Evolutionary conservation across 345 rosid species (phyloP).

Genomic region (Gynandropsis gynandra): DNA sequence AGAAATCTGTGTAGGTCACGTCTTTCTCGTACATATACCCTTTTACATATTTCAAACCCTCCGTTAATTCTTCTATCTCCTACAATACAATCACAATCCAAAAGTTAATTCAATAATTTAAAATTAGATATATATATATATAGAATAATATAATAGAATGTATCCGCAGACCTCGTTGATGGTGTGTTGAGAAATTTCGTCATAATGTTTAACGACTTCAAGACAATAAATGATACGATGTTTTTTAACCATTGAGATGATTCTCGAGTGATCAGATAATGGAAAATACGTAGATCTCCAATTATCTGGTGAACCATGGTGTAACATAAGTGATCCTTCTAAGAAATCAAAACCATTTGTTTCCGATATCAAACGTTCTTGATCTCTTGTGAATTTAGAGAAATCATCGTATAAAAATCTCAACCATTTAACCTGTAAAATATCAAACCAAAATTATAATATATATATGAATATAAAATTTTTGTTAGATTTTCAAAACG

Average conservation of each 20-base stretch:
- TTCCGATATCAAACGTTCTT: slow-evolving; percentile 56
- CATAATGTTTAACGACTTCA: slow-evolving; percentile 60
- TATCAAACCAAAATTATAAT: background rate
- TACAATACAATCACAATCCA: slow-evolving; percentile 3
- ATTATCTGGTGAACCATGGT: slow-evolving; percentile 46
- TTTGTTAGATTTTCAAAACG: background rate
- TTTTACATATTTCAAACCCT: slow-evolving; percentile 28
- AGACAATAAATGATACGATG: slow-evolving; percentile 54
- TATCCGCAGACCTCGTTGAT: slow-evolving; percentile 48
- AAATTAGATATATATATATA: slow-evolving; percentile 5
- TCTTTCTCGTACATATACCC: slow-evolving; percentile 40
- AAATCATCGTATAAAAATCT: slow-evolving; percentile 62
- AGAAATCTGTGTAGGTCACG: slow-evolving; percentile 42
- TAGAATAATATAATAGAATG: too few relatives aligned
- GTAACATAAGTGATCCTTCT: slow-evolving; percentile 57
- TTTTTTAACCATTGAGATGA: slow-evolving; percentile 41
- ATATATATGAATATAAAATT: background rate
- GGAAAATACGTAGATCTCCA: slow-evolving; percentile 58
- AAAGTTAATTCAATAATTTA: background rate
- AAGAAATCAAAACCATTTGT: slow-evolving; percentile 42
- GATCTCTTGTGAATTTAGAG: slow-evolving; percentile 50
- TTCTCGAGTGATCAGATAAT: slow-evolving; percentile 38
- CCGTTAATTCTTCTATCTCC: slow-evolving; percentile 37
- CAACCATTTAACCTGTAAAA: slow-evolving; percentile 57
- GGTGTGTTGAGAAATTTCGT: slow-evolving; percentile 36